Evolutionary conservation across 148 eudicot species (phyloP).

Genomic region (Talinum fruticosum): DNA sequence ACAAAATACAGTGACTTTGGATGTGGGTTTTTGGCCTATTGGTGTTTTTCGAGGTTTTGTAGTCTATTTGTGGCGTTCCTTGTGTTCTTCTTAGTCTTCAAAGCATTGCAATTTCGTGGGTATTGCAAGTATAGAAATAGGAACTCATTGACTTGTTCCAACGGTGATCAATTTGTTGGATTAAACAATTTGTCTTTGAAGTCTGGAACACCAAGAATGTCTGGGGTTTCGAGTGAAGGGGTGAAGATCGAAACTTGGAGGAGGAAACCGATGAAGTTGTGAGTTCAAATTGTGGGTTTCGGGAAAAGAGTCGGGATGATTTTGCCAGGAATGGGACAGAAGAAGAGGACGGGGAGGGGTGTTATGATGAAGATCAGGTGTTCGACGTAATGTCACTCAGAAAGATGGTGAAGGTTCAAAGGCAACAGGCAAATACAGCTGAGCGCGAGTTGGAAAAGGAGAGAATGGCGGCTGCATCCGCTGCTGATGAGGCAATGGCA

Average conservation of each 20-base stretch:
- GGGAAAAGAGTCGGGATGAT: neutral
- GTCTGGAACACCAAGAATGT: slow-evolving; percentile 15
- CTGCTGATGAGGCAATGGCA: slow-evolving; percentile 89
- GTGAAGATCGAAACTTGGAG: slow-evolving; percentile 32
- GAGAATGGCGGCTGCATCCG: slow-evolving; percentile 62
- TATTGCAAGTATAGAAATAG: slow-evolving; percentile 32
- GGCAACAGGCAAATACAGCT: slow-evolving; percentile 40
- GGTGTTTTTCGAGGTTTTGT: slow-evolving; percentile 41
- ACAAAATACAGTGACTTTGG: slow-evolving; percentile 42
- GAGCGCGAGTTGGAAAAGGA: slow-evolving; percentile 67
- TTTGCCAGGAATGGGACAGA: slow-evolving; percentile 20
- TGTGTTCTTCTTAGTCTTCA: slow-evolving; percentile 27
- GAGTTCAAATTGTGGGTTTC: slow-evolving; percentile 21
- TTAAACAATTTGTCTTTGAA: slow-evolving; percentile 16
- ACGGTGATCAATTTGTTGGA: slow-evolving; percentile 17
- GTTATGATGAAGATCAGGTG: slow-evolving; percentile 44
- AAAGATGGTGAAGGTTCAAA: slow-evolving; percentile 57
- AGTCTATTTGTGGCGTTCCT: slow-evolving; percentile 16
- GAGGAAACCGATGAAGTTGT: slow-evolving; percentile 31
- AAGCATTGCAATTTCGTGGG: slow-evolving; percentile 29
- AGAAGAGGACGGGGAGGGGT: slow-evolving; percentile 26
- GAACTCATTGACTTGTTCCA: slow-evolving; percentile 24
- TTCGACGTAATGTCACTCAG: slow-evolving; percentile 53
- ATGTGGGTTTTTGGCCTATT: slow-evolving; percentile 48
- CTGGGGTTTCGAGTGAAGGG: slow-evolving; percentile 19